These are phyloP conservation scores for Strigomonas galati DNA, from an alignment of 208 protist species.

Conservation along the genomic window DNA sequence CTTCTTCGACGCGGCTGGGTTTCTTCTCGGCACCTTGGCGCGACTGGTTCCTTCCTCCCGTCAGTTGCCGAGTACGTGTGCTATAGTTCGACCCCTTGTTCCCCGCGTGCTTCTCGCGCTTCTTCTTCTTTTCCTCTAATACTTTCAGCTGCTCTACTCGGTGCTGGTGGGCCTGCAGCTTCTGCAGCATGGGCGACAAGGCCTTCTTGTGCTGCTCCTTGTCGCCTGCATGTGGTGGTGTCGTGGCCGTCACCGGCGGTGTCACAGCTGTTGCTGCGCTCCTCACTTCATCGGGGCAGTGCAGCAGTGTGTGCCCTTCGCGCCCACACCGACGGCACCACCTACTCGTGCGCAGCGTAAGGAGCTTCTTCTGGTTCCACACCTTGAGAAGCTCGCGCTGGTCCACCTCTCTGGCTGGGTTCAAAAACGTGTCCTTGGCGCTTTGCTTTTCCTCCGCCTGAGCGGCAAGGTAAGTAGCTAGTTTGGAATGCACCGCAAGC, in stretches of 20 bases:
- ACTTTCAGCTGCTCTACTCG: constrained; percentile 69
- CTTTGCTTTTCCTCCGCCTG: constrained; percentile 18
- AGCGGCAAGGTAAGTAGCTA: constrained; percentile 30
- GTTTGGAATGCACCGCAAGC: constrained; percentile 43
- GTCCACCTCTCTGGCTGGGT: constrained; percentile 20
- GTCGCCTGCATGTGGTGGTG: not conserved
- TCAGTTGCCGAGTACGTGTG: constrained; percentile 10
- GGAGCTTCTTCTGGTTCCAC: constrained; percentile 40
- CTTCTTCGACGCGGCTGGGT: not conserved
- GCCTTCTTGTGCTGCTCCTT: not conserved
- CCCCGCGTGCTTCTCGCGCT: constrained; percentile 6
- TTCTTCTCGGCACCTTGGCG: not conserved
- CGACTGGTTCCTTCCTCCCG: not conserved
- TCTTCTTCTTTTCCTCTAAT: constrained; percentile 59
- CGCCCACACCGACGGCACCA: constrained; percentile 72
- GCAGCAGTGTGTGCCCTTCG: constrained; percentile 53
- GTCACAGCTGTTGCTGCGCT: no score
- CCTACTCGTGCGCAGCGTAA: constrained; percentile 36
- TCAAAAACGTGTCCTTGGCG: constrained; percentile 22
- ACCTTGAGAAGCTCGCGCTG: constrained; percentile 25
- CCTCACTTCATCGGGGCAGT: no score
- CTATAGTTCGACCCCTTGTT: constrained; percentile 10
- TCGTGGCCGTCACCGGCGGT: not conserved
- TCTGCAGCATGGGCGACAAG: constrained; percentile 26
- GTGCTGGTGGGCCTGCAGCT: constrained; percentile 58